phyloP scores from a whole-genome alignment of 1,284 basidiomycete species.

The Ganoderma multipileum region DNA sequence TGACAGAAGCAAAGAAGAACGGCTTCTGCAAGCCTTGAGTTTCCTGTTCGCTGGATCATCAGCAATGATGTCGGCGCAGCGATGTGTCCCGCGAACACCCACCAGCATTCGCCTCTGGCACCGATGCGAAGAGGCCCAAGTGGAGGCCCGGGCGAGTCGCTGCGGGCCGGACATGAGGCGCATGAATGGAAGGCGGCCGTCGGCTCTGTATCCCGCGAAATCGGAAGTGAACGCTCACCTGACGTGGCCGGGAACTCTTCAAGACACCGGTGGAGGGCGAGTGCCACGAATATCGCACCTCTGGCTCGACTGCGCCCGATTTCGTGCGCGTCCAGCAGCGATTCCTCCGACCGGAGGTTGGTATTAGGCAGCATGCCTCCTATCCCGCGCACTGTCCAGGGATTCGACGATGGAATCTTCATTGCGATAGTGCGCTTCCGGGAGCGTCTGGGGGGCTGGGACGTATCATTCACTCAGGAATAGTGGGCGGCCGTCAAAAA shows the following conservation, averaged over 20 bases:
- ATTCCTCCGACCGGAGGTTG: conserved; percentile 1
- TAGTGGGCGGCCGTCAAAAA: not conserved
- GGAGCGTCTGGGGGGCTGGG: not conserved
- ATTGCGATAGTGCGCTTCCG: not conserved
- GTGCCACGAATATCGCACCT: not conserved
- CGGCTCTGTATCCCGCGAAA: not conserved
- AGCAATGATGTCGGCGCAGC: not conserved
- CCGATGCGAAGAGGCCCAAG: not conserved
- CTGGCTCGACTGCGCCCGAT: not conserved
- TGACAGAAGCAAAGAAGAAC: not conserved
- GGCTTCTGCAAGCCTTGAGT: not conserved
- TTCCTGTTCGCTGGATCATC: not conserved
- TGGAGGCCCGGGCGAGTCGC: not conserved
- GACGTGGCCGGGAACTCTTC: not conserved
- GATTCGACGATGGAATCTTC: not conserved
- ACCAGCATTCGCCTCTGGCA: not conserved
- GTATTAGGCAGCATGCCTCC: not conserved
- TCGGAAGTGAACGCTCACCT: not conserved
- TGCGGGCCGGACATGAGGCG: not conserved
- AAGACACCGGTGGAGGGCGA: not conserved
- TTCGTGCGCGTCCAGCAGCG: not conserved
- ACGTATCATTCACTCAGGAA: not conserved
- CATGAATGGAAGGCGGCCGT: not conserved
- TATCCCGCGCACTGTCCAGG: not conserved
- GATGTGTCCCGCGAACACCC: not conserved